Evolutionary conservation across 441 rosid genomes (phyloP).

Genomic region (Melastoma candidum): DNA sequence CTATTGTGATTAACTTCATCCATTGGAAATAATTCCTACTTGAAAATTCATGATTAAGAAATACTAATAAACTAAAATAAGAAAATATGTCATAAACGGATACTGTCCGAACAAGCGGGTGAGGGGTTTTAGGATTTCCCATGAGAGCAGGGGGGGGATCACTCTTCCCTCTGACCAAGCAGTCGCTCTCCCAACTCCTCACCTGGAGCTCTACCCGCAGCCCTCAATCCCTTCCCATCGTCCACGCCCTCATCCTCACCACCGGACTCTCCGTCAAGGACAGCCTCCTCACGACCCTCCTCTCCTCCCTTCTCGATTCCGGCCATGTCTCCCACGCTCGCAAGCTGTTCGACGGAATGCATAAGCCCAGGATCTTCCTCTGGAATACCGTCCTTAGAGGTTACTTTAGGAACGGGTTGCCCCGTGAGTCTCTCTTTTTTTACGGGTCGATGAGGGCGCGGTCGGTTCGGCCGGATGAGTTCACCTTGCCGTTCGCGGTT

Average conservation of each 20-base stretch:
- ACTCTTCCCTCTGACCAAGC: no score
- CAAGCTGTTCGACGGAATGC: slow-evolving; percentile 43
- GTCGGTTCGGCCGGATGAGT: slow-evolving; percentile 29
- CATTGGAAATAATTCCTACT: no score
- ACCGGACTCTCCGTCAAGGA: slow-evolving; percentile 32
- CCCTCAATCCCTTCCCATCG: no score
- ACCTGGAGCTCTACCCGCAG: no score
- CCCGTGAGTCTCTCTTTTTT: slow-evolving; percentile 15
- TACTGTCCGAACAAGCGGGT: no score
- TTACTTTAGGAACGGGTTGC: slow-evolving; percentile 24
- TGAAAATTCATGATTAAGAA: no score
- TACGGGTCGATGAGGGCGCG: slow-evolving; percentile 23
- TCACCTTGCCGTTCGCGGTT: slow-evolving; percentile 34
- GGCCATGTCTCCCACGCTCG: slow-evolving; percentile 34
- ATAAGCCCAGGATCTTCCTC: slow-evolving; percentile 32
- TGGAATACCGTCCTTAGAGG: slow-evolving; percentile 42
- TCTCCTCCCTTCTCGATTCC: slow-evolving; percentile 7
- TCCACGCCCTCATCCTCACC: not conserved
- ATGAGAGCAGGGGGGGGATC: no score
- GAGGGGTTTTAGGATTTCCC: no score
- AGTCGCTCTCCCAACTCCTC: no score
- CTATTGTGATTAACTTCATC: no score
- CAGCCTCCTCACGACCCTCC: slow-evolving; percentile 29
- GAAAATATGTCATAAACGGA: no score
- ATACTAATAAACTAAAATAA: no score